A percentile compares a stretch with the other conserved stretches of the same genome.
These are phyloP conservation scores for Agaricus subrufescens DNA, from an alignment of 768 basidiomycete species.

Conservation along the genomic window DNA sequence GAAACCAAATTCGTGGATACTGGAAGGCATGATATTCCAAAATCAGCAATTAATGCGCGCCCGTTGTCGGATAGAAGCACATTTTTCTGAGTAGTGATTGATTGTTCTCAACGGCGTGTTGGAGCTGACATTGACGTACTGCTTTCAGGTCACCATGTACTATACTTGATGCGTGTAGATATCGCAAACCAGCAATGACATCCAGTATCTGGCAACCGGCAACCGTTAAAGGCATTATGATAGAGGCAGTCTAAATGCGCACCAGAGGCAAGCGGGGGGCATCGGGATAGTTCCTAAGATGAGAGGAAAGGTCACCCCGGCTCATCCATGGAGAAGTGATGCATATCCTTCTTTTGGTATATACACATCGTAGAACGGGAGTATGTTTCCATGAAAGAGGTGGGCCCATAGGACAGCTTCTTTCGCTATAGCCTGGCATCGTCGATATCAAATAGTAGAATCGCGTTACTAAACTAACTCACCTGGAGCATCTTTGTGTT, in stretches of 20 bases:
- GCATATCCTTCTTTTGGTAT: conserved; percentile 7
- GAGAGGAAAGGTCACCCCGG: conserved; percentile 16
- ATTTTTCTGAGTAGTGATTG: conserved; percentile 9
- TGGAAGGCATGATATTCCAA: conserved; percentile 14
- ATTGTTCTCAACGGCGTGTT: neutral
- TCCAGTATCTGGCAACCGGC: neutral
- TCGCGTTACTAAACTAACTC: neutral
- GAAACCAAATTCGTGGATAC: too few species aligned
- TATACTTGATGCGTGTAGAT: conserved; percentile 15
- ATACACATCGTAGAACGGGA: conserved; percentile 30
- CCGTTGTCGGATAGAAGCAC: conserved; percentile 16
- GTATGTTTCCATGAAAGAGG: conserved; percentile 27
- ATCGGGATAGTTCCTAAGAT: conserved; percentile 7
- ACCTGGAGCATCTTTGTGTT: neutral
- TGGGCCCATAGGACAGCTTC: conserved; percentile 31
- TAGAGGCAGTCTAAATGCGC: neutral
- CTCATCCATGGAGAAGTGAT: conserved; percentile 18
- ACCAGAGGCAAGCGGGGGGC: conserved; percentile 12
- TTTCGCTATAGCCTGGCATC: neutral
- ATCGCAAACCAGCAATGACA: conserved; percentile 14
- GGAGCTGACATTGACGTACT: conserved; percentile 7
- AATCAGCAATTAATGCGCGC: conserved; percentile 18
- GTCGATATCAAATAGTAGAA: neutral
- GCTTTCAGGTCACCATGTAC: conserved; percentile 19
- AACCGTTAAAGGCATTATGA: too few species aligned